These are phyloP conservation scores for Hansenula sp. DNA, from an alignment of 1,139 yeast genomes.

Conservation along the genomic window DNA sequence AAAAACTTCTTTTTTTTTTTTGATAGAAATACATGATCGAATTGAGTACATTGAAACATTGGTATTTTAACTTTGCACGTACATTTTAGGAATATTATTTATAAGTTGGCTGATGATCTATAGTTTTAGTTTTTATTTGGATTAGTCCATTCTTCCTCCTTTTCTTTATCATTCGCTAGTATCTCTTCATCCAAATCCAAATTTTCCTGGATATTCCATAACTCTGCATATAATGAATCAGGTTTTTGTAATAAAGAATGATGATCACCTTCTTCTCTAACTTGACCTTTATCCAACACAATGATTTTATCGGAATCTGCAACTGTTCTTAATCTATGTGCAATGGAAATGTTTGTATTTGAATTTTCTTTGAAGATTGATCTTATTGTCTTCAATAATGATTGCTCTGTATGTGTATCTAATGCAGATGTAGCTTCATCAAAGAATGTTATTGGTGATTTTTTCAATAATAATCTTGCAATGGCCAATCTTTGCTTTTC, in stretches of 20 bases:
- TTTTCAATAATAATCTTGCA: constrained; percentile 79
- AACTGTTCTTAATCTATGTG: constrained; percentile 89
- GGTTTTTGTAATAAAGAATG: constrained; percentile 47
- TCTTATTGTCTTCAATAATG: constrained; percentile 69
- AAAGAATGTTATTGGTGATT: constrained; percentile 86
- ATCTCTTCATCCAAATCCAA: constrained; percentile 44
- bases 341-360: constrained; percentile 84
- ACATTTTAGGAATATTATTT: no score
- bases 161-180: constrained; percentile 6
- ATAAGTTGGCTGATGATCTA: no score
- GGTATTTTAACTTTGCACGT: no score
- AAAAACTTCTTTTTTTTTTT: background rate
- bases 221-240: constrained; percentile 62
- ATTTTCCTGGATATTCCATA: constrained; percentile 93
- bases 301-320: constrained; percentile 94
- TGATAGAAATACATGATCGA: background rate
- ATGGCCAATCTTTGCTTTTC: constrained; percentile 95
- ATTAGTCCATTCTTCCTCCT: constrained; percentile 1
- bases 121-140: background rate
- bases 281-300: constrained; percentile 74
- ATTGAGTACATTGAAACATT: background rate
- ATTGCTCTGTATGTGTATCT: constrained; percentile 94
- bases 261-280: constrained; percentile 88
- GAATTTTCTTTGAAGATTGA: constrained; percentile 50
- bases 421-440: constrained; percentile 97